A percentile compares a stretch with the other conserved stretches of the same genome.
phyloP scores from a whole-genome alignment of 352 stramenopile genomes.

The Blastocystis sp. region DNA sequence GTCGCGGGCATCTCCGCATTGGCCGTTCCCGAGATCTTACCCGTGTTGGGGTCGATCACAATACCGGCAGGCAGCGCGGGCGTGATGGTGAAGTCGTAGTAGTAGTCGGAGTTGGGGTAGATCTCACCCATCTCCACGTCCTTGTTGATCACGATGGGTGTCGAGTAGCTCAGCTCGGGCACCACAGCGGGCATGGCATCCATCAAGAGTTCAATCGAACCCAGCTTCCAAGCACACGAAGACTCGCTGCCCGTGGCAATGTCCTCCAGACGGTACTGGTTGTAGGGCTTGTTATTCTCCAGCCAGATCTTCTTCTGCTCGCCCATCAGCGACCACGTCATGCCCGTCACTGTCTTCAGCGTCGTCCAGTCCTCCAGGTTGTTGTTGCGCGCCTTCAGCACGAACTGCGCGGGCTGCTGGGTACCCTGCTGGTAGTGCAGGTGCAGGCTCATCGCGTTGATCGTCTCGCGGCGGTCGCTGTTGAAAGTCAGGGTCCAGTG shows the following conservation, averaged over 20 bases:
- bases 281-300: too few species aligned
- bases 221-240: not conserved
- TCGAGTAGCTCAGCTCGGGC: not conserved
- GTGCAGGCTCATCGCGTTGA: constrained; percentile 4
- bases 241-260: not conserved
- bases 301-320: too few species aligned
- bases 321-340: too few species aligned
- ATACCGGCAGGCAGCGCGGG: too few species aligned
- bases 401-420: too few species aligned
- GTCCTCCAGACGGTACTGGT: too few species aligned
- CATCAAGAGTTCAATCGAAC: not conserved
- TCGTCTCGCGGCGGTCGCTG: constrained; percentile 9
- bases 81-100: constrained; percentile 16
- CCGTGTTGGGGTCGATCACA: too few species aligned
- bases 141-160: not conserved
- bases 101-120: not conserved
- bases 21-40: too few species aligned
- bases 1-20: not conserved
- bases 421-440: too few species aligned
- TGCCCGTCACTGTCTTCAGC: too few species aligned
- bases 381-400: too few species aligned
- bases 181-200: not conserved
- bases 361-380: too few species aligned
- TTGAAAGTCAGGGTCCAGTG: not conserved
- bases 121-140: constrained; percentile 40